A percentile compares a stretch with the other conserved stretches of the same genome.
phyloP scores from a whole-genome alignment of 371 early-diverging fungal species.

The Paraphysoderma sedebokerense region DNA sequence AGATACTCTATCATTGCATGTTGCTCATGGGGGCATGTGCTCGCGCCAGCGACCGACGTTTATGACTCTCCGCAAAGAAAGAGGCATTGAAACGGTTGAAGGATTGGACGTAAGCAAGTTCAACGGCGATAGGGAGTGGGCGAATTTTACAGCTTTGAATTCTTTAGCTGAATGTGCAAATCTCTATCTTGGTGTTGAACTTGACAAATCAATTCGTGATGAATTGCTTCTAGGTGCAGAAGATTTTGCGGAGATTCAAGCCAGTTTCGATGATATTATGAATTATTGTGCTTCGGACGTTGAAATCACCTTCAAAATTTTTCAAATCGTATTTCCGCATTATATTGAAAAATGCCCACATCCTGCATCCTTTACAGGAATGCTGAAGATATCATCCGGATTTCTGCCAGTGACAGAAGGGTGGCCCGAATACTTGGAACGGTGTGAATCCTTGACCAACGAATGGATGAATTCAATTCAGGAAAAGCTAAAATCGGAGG shows the following conservation, averaged over 20 bases:
- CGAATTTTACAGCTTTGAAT: slow-evolving; percentile 54
- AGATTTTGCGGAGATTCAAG: slow-evolving; percentile 20
- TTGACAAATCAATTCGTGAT: slow-evolving; percentile 61
- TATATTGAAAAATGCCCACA: slow-evolving; percentile 67
- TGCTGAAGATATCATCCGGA: slow-evolving; percentile 69
- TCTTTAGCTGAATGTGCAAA: slow-evolving; percentile 57
- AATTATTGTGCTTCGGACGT: slow-evolving; percentile 87
- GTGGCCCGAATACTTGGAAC: slow-evolving; percentile 10
- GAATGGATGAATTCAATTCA: slow-evolving; percentile 37
- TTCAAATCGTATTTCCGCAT: slow-evolving; percentile 40
- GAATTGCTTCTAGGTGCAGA: slow-evolving; percentile 42
- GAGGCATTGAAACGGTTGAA: slow-evolving; percentile 7
- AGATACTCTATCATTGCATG: slow-evolving; percentile 91
- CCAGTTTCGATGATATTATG: slow-evolving; percentile 45
- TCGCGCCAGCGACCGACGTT: slow-evolving; percentile 59
- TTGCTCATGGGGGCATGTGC: slow-evolving; percentile 76
- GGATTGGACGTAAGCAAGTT: neutral
- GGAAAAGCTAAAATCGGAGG: slow-evolving; percentile 36
- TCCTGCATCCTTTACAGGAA: slow-evolving; percentile 84
- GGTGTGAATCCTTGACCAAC: slow-evolving; percentile 33
- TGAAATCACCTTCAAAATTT: slow-evolving; percentile 51
- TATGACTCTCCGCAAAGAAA: slow-evolving; percentile 9
- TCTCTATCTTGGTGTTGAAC: slow-evolving; percentile 45
- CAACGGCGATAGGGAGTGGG: neutral
- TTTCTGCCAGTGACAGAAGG: slow-evolving; percentile 52